A percentile compares a stretch with the other conserved stretches of the same genome.
Conservation (phyloP, 2,329 filamentous ascomycete species). For the Beauveria caledonica region DNA sequence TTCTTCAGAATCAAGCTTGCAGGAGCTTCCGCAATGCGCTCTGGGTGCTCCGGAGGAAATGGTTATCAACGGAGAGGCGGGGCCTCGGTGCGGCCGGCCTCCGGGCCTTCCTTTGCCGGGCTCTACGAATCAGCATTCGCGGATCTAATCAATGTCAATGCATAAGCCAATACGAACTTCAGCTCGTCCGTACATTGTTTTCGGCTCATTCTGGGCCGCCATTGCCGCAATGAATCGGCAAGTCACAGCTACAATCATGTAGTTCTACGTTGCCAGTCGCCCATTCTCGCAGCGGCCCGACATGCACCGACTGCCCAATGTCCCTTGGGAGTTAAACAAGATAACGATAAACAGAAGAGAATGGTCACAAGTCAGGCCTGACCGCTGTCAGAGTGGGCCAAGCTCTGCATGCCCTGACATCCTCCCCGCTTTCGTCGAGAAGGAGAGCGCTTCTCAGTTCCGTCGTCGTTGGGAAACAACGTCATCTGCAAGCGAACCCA, state of each 20-base stretch:
- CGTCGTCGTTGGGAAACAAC: too few species aligned
- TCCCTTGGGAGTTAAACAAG: too few species aligned
- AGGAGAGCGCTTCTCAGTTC: not conserved
- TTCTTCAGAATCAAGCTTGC: not conserved
- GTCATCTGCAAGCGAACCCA: not conserved
- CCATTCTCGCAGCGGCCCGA: not conserved
- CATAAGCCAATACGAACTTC: too few species aligned
- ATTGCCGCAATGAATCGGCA: not conserved
- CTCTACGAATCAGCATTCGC: too few species aligned
- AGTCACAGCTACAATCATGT: not conserved
- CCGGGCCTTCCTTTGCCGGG: not conserved
- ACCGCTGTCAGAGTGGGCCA: conserved; percentile 1
- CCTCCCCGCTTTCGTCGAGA: not conserved
- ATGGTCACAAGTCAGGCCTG: not conserved
- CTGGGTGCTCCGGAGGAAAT: not conserved
- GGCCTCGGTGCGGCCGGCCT: not conserved
- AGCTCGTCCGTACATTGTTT: too few species aligned
- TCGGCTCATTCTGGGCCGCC: too few species aligned
- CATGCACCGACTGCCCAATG: not conserved
- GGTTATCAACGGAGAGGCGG: not conserved
- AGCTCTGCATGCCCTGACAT: not conserved
- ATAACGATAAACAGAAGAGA: too few species aligned
- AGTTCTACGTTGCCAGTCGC: not conserved
- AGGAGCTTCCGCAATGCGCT: not conserved
- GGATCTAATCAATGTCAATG: too few species aligned